These are phyloP conservation scores for Globisporangium okanoganense DNA, from an alignment of 352 stramenopile species.

Conservation along the genomic window DNA sequence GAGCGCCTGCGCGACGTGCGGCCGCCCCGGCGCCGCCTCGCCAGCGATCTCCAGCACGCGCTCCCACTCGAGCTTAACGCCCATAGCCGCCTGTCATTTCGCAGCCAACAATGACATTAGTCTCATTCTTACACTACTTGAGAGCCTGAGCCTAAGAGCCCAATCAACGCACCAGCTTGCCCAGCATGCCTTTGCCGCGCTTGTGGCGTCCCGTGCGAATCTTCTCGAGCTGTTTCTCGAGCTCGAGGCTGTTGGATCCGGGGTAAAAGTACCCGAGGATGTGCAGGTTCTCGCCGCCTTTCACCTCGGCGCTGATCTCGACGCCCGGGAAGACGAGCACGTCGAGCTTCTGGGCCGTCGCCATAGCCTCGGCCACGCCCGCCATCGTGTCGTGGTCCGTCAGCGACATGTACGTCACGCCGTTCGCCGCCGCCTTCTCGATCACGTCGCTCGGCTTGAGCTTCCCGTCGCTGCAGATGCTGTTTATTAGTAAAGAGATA, in stretches of 20 bases:
- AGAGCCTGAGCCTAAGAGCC: too few species aligned
- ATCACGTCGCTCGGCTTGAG: slow-evolving; percentile 72
- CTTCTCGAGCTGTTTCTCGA: slow-evolving; percentile 75
- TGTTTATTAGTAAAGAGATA: slow-evolving; percentile 19
- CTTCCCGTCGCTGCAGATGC: slow-evolving; percentile 80
- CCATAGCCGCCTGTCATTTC: slow-evolving; percentile 55
- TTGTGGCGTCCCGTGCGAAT: slow-evolving; percentile 78
- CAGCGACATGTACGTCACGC: slow-evolving; percentile 78
- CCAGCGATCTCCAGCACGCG: slow-evolving; percentile 80
- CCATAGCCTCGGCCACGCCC: slow-evolving; percentile 70
- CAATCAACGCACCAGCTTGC: slow-evolving; percentile 68
- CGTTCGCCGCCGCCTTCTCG: slow-evolving; percentile 68
- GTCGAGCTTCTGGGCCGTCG: slow-evolving; percentile 46
- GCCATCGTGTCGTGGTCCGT: slow-evolving; percentile 88
- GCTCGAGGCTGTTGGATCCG: slow-evolving; percentile 62
- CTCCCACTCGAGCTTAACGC: slow-evolving; percentile 77
- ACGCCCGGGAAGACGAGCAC: slow-evolving; percentile 80
- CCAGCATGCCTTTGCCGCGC: slow-evolving; percentile 78
- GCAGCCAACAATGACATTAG: not conserved
- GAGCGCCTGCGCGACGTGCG: slow-evolving; percentile 76
- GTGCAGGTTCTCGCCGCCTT: slow-evolving; percentile 79
- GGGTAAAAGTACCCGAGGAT: slow-evolving; percentile 86
- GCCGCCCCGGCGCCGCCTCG: slow-evolving; percentile 72
- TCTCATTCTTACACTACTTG: too few species aligned
- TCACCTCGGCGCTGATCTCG: slow-evolving; percentile 85